Percentiles rank a stretch among this genome's conserved stretches.
phyloP scores from a whole-genome alignment of 2,329 filamentous ascomycete genomes.

The Hymenotorrendiella dingleyae region DNA sequence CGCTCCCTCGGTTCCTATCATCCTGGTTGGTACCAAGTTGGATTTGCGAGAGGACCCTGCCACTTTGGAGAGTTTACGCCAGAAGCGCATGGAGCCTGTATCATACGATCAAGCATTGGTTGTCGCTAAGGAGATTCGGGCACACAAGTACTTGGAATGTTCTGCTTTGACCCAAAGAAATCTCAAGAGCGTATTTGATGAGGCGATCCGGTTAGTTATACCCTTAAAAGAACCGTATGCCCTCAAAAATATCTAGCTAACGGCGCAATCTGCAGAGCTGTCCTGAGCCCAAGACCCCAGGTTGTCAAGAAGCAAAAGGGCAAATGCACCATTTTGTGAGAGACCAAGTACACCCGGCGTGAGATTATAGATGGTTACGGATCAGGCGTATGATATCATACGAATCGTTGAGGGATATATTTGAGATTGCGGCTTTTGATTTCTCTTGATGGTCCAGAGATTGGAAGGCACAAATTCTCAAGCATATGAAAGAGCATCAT shows the following conservation, averaged over 20 bases:
- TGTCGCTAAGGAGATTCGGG: conserved; percentile 89
- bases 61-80: conserved; percentile 74
- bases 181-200: conserved; percentile 97
- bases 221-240: too few species aligned
- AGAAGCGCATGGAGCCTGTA: conserved; percentile 96
- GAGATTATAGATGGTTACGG: conserved; percentile 1
- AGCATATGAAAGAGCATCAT: conserved; percentile 2
- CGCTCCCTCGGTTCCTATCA: conserved; percentile 90
- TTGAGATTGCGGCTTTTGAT: conserved; percentile 9
- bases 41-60: conserved; percentile 85
- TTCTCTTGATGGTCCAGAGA: conserved; percentile 15
- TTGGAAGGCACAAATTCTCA: conserved; percentile 16
- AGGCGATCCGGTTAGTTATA: conserved; percentile 80
- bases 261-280: conserved; percentile 50
- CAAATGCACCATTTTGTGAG: conserved; percentile 64
- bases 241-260: too few species aligned
- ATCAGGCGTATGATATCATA: conserved; percentile 10
- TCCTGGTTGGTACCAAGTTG: conserved; percentile 94
- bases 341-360: background rate
- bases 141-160: conserved; percentile 97
- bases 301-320: conserved; percentile 52
- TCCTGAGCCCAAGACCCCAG: conserved; percentile 61
- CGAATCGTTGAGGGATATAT: conserved; percentile 9
- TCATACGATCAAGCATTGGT: conserved; percentile 86
- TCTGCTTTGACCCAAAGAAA: conserved; percentile 95